Conservation (phyloP, 129 eudicot species). For the Solidago caesia region DNA sequence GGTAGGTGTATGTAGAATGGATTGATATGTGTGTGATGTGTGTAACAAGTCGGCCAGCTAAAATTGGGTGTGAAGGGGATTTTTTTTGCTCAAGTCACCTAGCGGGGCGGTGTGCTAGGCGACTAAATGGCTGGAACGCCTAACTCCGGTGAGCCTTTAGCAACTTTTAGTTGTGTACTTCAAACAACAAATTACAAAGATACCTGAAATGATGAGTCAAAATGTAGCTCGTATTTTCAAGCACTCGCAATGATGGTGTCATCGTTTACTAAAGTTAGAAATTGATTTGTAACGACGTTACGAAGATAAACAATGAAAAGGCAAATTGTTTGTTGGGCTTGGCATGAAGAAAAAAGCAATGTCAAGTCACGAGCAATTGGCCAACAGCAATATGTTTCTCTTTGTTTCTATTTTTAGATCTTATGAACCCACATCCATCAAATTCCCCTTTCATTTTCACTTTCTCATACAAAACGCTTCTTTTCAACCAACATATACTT, state of each 20-base stretch:
- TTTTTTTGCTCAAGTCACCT: too few species aligned
- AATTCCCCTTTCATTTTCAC: constrained; percentile 21
- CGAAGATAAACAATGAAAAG: constrained; percentile 3
- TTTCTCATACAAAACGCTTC: constrained; percentile 15
- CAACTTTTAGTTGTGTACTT: not conserved
- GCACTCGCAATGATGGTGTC: constrained; percentile 11
- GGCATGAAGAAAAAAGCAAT: constrained; percentile 9
- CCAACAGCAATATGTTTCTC: constrained; percentile 29
- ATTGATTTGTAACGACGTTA: not conserved
- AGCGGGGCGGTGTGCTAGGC: too few species aligned
- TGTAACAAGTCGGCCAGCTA: too few species aligned
- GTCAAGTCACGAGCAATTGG: constrained; percentile 29
- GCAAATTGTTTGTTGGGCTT: constrained; percentile 15
- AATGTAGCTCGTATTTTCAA: not conserved
- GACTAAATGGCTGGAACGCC: too few species aligned
- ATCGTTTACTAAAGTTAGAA: constrained; percentile 10
- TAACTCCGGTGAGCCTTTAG: too few species aligned
- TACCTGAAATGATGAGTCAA: not conserved
- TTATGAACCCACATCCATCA: constrained; percentile 28
- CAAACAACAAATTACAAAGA: not conserved
- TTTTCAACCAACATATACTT: constrained; percentile 20
- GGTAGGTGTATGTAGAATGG: too few species aligned
- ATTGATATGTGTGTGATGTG: too few species aligned
- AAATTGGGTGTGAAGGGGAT: too few species aligned
- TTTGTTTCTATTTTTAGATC: constrained; percentile 29